phyloP scores from a whole-genome alignment of 1,284 basidiomycete genomes.

The Takashimella tepidaria region DNA sequence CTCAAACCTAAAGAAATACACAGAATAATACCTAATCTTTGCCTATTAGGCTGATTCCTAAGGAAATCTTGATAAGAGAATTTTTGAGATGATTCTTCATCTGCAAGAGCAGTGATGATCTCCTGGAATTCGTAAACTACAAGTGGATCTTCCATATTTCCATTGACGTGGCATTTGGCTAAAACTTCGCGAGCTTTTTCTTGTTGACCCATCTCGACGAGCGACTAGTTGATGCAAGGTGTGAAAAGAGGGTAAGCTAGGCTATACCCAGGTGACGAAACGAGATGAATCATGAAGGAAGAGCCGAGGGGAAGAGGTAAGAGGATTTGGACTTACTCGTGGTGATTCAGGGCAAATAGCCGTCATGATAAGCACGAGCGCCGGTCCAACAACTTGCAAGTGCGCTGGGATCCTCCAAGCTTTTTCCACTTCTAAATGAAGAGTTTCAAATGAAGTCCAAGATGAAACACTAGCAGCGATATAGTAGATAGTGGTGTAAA shows the following conservation, averaged over 20 bases:
- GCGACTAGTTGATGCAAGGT: too few species aligned
- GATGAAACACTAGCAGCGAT: conserved; percentile 8
- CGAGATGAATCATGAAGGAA: too few species aligned
- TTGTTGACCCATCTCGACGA: conserved; percentile 56
- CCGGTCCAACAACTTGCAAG: conserved; percentile 61
- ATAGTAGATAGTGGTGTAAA: conserved; percentile 15
- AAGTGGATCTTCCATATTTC: conserved; percentile 39
- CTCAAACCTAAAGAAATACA: conserved; percentile 56
- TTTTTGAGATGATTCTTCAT: conserved; percentile 31
- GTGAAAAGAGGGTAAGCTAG: too few species aligned
- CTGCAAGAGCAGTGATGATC: conserved; percentile 43
- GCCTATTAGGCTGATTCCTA: conserved; percentile 43
- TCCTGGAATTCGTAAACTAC: conserved; percentile 46
- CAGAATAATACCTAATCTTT: conserved; percentile 50
- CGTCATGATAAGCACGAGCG: conserved; percentile 54
- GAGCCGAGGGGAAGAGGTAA: conserved; percentile 46
- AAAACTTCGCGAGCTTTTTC: conserved; percentile 55
- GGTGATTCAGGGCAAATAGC: conserved; percentile 65
- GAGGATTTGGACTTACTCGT: conserved; percentile 31
- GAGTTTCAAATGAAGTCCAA: conserved; percentile 8
- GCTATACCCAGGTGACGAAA: too few species aligned
- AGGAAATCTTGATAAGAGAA: conserved; percentile 31
- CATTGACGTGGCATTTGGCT: conserved; percentile 59
- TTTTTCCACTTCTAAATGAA: conserved; percentile 15
- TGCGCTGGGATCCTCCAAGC: conserved; percentile 57